Base-by-base conservation (phyloP, 306 rosid species). In the Lotus japonicus region DNA sequence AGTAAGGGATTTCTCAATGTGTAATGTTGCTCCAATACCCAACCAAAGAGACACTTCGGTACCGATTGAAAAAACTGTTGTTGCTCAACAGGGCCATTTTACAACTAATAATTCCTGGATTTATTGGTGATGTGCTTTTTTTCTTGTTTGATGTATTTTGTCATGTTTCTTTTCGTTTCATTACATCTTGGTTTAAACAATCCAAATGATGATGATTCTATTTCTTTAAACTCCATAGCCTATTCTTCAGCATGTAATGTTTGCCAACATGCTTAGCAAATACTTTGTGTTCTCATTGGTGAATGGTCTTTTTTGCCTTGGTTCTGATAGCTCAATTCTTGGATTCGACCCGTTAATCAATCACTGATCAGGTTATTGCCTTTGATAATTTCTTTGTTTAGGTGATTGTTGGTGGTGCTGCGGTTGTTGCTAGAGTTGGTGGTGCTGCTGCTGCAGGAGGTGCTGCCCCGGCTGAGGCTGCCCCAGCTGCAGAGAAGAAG, bases 391-490 rank as follows among this genome's bases (percentile, higher is more conserved):
- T n/a, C 51, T 44, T 55, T 13, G 38, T 45, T 28, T 56, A 89
- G 98, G 96, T 92, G 69, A 46, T 88, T 31, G 77, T 91, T 9
- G 97, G 92, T 9, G 95, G 95, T 5, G 84, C 85, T 11, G 91
- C 81, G 4, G 54, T 81, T 1, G 65, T 82, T 35, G 82, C 89
- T 4, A 91, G 94, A 10, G 86, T 84, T 23, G 84, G 11, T 46
- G 86, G 64, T 3, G 83, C 88, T 2, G 84, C 88, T 15, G 74
- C 96, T 2, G 84, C 85, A n/a, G n/a, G n/a, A n/a, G n/a, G n/a
- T 11, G 88, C 85, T 4, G 50, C 88, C 2, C 87, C 83, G 14
- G 87, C 70, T 0, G 90, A 66, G 7, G 83, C 78, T 1, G 71
- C 86, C 5, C 73, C 85, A 0, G 89, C 82, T 19, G 73, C 84